Evolutionary conservation across 2,329 filamentous ascomycete genomes (phyloP).

Genomic region (Penicillium sp.): DNA sequence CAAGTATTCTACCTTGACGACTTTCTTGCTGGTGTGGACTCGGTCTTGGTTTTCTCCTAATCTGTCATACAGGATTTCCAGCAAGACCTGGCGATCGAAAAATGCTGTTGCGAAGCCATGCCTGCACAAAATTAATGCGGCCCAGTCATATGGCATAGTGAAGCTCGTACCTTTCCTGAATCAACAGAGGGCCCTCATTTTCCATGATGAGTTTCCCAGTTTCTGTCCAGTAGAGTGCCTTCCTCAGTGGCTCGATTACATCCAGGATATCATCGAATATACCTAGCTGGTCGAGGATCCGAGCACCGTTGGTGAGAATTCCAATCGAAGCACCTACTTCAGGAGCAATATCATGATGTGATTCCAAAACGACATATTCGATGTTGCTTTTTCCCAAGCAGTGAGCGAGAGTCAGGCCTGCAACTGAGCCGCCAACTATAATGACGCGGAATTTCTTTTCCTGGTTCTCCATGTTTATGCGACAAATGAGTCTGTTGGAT

Average conservation of each 20-base stretch:
- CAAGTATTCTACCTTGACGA: background rate
- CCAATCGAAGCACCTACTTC: slow-evolving; percentile 52
- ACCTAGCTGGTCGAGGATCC: slow-evolving; percentile 55
- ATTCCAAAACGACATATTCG: slow-evolving; percentile 44
- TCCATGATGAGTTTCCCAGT: background rate
- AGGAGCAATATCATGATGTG: slow-evolving; percentile 30
- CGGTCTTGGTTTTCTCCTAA: background rate
- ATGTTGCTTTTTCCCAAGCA: slow-evolving; percentile 37
- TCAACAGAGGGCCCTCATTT: background rate
- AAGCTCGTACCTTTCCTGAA: background rate
- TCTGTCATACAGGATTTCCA: background rate
- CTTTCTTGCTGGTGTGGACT: background rate
- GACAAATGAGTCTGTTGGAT: too few species aligned
- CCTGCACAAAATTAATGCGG: background rate
- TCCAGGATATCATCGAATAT: slow-evolving; percentile 32
- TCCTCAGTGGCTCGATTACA: slow-evolving; percentile 16
- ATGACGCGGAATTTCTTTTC: slow-evolving; percentile 31
- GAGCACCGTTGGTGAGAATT: slow-evolving; percentile 45
- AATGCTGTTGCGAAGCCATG: background rate
- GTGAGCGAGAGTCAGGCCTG: slow-evolving; percentile 50
- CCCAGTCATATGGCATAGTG: background rate
- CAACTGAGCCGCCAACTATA: slow-evolving; percentile 53
- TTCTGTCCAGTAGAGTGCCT: background rate
- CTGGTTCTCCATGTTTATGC: background rate
- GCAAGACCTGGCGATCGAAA: background rate